Evolutionary conservation across 768 basidiomycete species (phyloP).

Genomic region (Amanita molliuscula): DNA sequence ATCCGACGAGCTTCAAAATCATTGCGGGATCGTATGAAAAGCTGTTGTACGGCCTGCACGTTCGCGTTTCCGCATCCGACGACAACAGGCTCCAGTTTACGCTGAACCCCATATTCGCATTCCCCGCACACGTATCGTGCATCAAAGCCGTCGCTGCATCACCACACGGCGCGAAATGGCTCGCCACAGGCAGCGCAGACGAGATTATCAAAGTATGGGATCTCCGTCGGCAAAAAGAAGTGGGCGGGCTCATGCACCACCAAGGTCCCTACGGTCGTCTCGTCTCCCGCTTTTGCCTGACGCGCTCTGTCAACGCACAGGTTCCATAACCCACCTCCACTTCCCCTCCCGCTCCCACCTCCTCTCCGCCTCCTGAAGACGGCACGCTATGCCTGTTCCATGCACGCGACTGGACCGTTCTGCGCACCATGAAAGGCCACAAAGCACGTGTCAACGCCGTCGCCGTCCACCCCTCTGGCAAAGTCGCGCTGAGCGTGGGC

Average conservation of each 20-base stretch:
- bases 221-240: slow-evolving; percentile 79
- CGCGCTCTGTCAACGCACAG: slow-evolving; percentile 25
- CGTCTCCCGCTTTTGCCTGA: not conserved
- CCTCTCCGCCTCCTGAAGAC: slow-evolving; percentile 86
- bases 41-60: slow-evolving; percentile 83
- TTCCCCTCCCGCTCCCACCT: slow-evolving; percentile 89
- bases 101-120: slow-evolving; percentile 83
- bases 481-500: slow-evolving; percentile 86
- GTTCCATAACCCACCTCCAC: slow-evolving; percentile 80
- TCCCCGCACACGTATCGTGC: slow-evolving; percentile 92
- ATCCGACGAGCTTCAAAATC: slow-evolving; percentile 68
- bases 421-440: slow-evolving; percentile 85
- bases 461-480: slow-evolving; percentile 87
- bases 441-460: slow-evolving; percentile 87
- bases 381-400: slow-evolving; percentile 85
- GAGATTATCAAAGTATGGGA: slow-evolving; percentile 98
- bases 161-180: slow-evolving; percentile 88
- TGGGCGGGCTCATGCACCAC: slow-evolving; percentile 92
- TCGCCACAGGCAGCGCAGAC: slow-evolving; percentile 92
- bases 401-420: slow-evolving; percentile 88
- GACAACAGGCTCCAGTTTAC: slow-evolving; percentile 19
- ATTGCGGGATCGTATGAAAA: slow-evolving; percentile 96
- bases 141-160: slow-evolving; percentile 87
- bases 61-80: slow-evolving; percentile 26
- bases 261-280: slow-evolving; percentile 48